phyloP scores from a whole-genome alignment of 495 filamentous ascomycete genomes.

The Pyronema omphalodes region DNA sequence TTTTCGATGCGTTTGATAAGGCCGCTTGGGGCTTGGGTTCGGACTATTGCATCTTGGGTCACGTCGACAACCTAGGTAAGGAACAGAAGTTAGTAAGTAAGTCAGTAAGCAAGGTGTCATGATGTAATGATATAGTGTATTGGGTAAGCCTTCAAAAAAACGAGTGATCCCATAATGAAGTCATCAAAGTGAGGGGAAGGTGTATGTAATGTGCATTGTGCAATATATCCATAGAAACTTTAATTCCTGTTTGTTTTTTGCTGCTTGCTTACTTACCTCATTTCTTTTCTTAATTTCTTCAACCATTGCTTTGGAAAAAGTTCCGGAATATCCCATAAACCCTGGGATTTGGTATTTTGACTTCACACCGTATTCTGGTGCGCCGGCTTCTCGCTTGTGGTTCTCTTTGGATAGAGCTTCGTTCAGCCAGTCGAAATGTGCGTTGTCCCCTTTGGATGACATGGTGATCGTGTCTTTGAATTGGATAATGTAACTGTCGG shows the following conservation, averaged over 20 bases:
- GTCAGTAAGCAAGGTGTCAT: no score
- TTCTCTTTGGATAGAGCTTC: background rate
- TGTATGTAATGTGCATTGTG: background rate
- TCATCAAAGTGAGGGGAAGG: background rate
- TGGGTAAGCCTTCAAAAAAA: background rate
- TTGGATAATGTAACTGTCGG: conserved; percentile 8
- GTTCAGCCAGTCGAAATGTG: conserved; percentile 5
- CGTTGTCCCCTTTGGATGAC: background rate
- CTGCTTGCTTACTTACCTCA: conserved; percentile 9
- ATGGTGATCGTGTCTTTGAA: conserved; percentile 3
- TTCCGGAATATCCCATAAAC: conserved; percentile 10
- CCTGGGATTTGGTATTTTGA: conserved; percentile 8
- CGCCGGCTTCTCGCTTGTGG: background rate
- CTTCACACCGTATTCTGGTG: background rate
- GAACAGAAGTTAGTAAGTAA: no score
- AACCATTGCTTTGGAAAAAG: conserved; percentile 3
- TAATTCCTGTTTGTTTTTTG: no score
- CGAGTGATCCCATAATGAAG: no score
- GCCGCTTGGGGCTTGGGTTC: background rate
- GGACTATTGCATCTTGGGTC: conserved; percentile 3
- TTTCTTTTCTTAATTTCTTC: conserved; percentile 4
- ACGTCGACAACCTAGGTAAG: conserved; percentile 1
- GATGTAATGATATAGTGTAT: no score
- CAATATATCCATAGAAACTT: background rate
- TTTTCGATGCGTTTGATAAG: no score